Conservation (phyloP, 306 rosid genomes). For the Gleditsia sinensis region DNA sequence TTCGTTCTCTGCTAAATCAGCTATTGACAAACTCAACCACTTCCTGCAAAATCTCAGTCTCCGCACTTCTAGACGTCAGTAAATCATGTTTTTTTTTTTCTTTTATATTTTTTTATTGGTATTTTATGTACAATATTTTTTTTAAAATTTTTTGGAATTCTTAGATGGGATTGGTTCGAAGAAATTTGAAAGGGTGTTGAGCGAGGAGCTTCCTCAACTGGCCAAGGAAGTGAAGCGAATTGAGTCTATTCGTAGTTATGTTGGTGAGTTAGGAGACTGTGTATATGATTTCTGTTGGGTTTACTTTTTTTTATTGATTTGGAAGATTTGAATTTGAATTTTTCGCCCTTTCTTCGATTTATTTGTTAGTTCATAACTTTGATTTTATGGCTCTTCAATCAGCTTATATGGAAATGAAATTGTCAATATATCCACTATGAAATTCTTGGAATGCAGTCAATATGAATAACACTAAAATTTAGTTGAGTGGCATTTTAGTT, state of each 20-base stretch:
- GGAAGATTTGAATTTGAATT: not conserved
- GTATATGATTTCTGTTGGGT: not conserved
- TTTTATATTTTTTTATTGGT: not conserved
- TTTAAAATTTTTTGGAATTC: not conserved
- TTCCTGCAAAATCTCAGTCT: conserved; percentile 57
- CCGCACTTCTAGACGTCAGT: conserved; percentile 59
- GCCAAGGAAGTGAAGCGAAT: conserved; percentile 50
- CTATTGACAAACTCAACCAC: conserved; percentile 40
- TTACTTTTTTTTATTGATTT: not conserved
- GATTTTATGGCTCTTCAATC: not conserved
- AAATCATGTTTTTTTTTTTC: not conserved
- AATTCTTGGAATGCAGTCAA: not conserved
- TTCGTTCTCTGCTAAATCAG: conserved; percentile 47
- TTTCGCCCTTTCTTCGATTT: not conserved
- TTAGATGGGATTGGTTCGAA: conserved; percentile 57
- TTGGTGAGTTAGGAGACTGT: conserved; percentile 47
- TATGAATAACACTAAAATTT: not conserved
- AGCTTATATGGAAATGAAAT: not conserved
- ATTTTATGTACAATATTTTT: not conserved
- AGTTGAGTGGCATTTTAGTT: not conserved
- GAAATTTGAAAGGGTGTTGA: conserved; percentile 44
- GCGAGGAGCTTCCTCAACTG: conserved; percentile 57
- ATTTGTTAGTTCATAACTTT: not conserved
- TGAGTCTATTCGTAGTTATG: conserved; percentile 55
- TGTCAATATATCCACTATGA: not conserved